phyloP scores from a whole-genome alignment of 495 filamentous ascomycete genomes.

The Collariella sp. region DNA sequence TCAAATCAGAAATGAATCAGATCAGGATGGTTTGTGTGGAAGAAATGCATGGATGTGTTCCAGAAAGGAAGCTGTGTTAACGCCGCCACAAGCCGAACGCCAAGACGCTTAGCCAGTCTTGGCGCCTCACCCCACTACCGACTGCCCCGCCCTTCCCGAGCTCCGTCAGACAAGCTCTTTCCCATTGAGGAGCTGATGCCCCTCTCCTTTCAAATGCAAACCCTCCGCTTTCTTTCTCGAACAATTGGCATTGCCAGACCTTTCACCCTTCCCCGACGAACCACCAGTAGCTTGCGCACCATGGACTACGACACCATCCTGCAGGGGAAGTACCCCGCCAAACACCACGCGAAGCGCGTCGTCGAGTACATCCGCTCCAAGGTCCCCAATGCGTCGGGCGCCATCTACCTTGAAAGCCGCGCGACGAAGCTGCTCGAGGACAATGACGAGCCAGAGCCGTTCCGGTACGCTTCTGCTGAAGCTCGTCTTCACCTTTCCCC shows the following conservation, averaged over 20 bases:
- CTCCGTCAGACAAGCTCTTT: neutral
- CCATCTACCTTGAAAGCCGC: conserved; percentile 83
- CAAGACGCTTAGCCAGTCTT: neutral
- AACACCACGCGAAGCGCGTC: conserved; percentile 77
- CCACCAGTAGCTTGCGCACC: neutral
- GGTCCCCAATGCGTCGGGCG: conserved; percentile 49
- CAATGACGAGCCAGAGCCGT: conserved; percentile 67
- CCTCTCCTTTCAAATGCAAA: conserved; percentile 6
- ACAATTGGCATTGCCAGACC: neutral
- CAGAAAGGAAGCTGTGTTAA: neutral
- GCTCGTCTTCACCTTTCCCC: neutral
- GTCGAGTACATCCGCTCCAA: conserved; percentile 60
- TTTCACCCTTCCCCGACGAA: neutral
- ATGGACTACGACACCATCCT: conserved; percentile 35
- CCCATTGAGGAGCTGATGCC: neutral
- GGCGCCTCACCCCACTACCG: neutral
- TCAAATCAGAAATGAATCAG: too few species aligned
- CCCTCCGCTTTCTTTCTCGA: neutral
- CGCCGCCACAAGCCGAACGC: neutral
- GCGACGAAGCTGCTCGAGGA: conserved; percentile 71
- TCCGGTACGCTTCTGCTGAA: conserved; percentile 48
- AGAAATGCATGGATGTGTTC: too few species aligned
- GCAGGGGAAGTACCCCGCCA: conserved; percentile 86
- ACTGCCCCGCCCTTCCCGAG: neutral
- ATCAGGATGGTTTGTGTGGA: too few species aligned